Evolutionary conservation across 495 filamentous ascomycete species (phyloP).

Genomic region (Neurospora hispaniola): DNA sequence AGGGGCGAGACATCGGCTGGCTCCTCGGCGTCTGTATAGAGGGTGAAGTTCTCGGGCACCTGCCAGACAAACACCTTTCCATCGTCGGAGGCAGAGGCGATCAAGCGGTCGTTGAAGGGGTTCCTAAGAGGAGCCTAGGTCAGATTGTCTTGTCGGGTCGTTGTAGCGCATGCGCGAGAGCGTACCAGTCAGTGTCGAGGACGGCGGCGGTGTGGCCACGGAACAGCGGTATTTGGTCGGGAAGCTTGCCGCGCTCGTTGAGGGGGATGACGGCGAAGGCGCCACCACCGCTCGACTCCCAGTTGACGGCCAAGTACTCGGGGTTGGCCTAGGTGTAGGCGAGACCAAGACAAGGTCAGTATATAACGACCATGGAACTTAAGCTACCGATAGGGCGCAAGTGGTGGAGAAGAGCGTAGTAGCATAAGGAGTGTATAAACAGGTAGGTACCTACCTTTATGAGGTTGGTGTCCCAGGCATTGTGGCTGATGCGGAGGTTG

Average conservation of each 20-base stretch:
- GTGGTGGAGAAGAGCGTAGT: not conserved
- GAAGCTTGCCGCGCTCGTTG: slow-evolving; percentile 75
- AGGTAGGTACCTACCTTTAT: slow-evolving; percentile 55
- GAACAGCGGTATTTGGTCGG: slow-evolving; percentile 89
- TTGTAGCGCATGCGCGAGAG: not conserved
- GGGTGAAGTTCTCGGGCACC: slow-evolving; percentile 79
- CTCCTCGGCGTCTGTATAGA: slow-evolving; percentile 76
- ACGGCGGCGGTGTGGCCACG: slow-evolving; percentile 92
- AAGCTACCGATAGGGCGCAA: not conserved
- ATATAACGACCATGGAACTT: slow-evolving; percentile 2
- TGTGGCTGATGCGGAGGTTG: slow-evolving; percentile 85
- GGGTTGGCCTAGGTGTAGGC: slow-evolving; percentile 62
- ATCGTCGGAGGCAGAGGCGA: slow-evolving; percentile 92
- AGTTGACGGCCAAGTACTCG: slow-evolving; percentile 94
- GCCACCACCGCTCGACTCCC: slow-evolving; percentile 93
- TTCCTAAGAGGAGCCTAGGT: slow-evolving; percentile 48
- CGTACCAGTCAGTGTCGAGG: slow-evolving; percentile 91
- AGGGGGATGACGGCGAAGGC: slow-evolving; percentile 95
- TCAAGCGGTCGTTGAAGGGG: slow-evolving; percentile 86
- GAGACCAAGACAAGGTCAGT: slow-evolving; percentile 14
- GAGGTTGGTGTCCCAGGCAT: slow-evolving; percentile 98
- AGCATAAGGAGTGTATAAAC: not conserved
- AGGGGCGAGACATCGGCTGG: slow-evolving; percentile 70
- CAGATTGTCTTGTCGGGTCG: slow-evolving; percentile 14
- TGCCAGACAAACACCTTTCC: slow-evolving; percentile 95